Evolutionary conservation across 352 stramenopile genomes (phyloP), one percentile per base, ranked within the genome.

Genomic region (Phytophthora aleatoria): DNA sequence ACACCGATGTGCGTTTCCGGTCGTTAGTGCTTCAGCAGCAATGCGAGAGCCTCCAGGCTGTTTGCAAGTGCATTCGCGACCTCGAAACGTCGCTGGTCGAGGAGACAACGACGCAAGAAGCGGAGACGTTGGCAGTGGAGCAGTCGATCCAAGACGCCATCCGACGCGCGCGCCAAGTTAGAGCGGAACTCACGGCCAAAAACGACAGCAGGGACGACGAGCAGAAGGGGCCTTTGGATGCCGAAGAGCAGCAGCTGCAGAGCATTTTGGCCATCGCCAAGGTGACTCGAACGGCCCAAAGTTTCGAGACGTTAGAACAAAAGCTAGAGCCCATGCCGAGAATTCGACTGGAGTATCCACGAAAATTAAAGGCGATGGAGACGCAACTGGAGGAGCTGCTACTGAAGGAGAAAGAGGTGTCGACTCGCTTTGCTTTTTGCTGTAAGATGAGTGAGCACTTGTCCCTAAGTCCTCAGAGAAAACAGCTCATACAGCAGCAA

Each of bases 371-470:
- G 48, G 43, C 56, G 20, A 30, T 87, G 54, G 65, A 90, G 49
- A 67, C 69, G 24, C 67, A 80, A 10, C 39, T 87, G 1, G 50
- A 69, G 9, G 76, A 83, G 8, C 43, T 75, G 41, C 51, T 61
- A 3, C 31, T 55, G 9, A 73, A 69, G 28, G 71, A 86, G 24
- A 39, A 13, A 8, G 54, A 77, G 35, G 52, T 72, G n/a, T 76
- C 77, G 20, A 81, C 75, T 24, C 80, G 75, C 20, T 65, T 63
- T 41, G 53, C 43, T 8, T 91, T 90, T 54, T 85, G 74, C 57
- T 77, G 75, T 31, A 78, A 74, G 49, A 77, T 89, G 67, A 80
- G n/a, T 7, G 75, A 89, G 63, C 69, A 79, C 28, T 42, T 90
- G 44, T 69, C 79, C 10, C 27, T 76, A 58, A 69, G 36, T 41